Evolutionary conservation across 495 filamentous ascomycete genomes (phyloP), one percentile per base, ranked within the genome.

Genomic region (Daldinia concentrica): DNA sequence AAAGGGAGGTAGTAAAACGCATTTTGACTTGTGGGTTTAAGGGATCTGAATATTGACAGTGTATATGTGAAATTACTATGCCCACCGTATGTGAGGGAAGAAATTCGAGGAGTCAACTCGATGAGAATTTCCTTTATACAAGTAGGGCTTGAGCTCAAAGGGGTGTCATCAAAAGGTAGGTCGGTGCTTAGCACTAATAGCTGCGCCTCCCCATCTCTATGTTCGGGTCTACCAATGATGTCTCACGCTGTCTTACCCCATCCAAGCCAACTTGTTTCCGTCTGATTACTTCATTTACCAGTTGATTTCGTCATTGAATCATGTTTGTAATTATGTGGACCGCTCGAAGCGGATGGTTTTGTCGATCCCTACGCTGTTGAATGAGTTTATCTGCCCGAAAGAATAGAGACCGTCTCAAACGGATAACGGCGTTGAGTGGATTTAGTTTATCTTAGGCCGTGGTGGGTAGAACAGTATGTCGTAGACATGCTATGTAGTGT

Each of bases 301-400:
- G 36, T 32, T n/a, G n/a, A 68, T 64, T 52, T 57, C 60, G 70
- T 64, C 70, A 73, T 73, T 48, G 64, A 61, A 64, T 73, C 70
- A 68, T 52, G 29, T 61, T 39, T 52, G 26, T 41, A 22, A 22
- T 36, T 19, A 52, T 52, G 61, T 69, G 65, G 61, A 36, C 17
- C 43, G 30, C 60, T 29, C 19, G 37, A 50, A 63, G 36, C 48
- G 24, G 27, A 61, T 32, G 19, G 29, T 29, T 26, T 30, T 14
- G 65, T 22, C 45, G 65, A 73, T 73, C 69, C n/a, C 32, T 50
- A 56, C 36, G 9, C 22, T 64, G 29, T 57, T 12, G 32, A 50
- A 58, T 57, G 55, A 30, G 37, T 7, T 27, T 52, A 24, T 15
- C 45, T 34, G 48, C 1, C n/a, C 37, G 26, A 64, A 34, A 52